Evolutionary conservation across 257 asterid genomes (phyloP).

Genomic region (Anisodus acutangulus): DNA sequence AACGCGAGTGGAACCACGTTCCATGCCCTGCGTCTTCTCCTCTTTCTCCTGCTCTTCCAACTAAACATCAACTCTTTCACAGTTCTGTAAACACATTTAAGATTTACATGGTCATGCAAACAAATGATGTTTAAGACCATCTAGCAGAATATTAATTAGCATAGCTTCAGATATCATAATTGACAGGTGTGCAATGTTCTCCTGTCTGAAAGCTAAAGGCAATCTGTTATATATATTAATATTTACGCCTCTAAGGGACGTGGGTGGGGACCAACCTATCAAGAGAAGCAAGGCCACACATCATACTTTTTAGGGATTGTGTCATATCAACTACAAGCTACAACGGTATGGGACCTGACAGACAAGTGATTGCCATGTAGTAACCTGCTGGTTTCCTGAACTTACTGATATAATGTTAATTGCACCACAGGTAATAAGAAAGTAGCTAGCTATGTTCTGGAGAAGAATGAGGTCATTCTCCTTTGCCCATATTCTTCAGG

Average conservation of each 20-base stretch:
- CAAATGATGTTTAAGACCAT: background rate
- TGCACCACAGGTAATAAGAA: constrained; percentile 83
- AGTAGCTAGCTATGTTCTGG: constrained; percentile 85
- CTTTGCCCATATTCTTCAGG: constrained; percentile 66
- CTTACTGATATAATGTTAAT: constrained; percentile 76
- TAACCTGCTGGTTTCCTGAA: constrained; percentile 24
- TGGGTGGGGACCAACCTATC: background rate
- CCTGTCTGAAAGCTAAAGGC: background rate
- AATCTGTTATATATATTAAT: background rate
- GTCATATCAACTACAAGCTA: background rate
- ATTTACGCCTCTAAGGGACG: background rate
- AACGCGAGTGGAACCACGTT: too few species aligned
- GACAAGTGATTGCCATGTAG: background rate
- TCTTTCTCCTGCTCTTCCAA: too few species aligned
- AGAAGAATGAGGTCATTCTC: constrained; percentile 65
- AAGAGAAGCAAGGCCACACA: background rate
- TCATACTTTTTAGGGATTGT: background rate
- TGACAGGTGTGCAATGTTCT: background rate
- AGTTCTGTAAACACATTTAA: background rate
- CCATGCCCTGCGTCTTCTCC: too few species aligned
- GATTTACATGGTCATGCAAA: background rate
- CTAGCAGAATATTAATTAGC: background rate
- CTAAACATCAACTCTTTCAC: too few species aligned
- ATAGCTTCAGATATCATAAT: background rate
- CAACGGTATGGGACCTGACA: background rate